Percentiles rank a stretch among this genome's conserved stretches.
phyloP scores from a whole-genome alignment of 2,329 filamentous ascomycete genomes.

The Alternaria ethzedia region DNA sequence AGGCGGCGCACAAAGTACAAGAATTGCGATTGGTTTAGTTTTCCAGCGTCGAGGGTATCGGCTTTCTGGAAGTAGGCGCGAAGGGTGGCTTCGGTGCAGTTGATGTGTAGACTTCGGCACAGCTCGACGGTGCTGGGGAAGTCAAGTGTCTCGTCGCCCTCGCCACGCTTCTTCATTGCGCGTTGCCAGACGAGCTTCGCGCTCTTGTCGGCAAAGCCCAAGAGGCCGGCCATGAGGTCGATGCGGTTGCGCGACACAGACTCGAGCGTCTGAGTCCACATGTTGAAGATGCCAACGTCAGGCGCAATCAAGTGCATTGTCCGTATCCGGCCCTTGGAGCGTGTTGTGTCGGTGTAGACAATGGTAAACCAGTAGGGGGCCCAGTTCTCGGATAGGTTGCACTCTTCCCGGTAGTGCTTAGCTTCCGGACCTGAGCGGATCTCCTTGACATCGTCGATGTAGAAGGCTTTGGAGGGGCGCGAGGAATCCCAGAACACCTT shows the following conservation, averaged over 20 bases:
- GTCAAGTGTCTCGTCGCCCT: slow-evolving; percentile 74
- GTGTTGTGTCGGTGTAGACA: slow-evolving; percentile 79
- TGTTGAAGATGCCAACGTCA: slow-evolving; percentile 70
- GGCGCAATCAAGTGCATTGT: slow-evolving; percentile 87
- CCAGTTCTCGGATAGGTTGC: slow-evolving; percentile 69
- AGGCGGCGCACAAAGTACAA: slow-evolving; percentile 81
- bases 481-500: slow-evolving; percentile 87
- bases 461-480: slow-evolving; percentile 81
- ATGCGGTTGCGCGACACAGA: slow-evolving; percentile 85
- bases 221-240: slow-evolving; percentile 86
- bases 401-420: slow-evolving; percentile 87
- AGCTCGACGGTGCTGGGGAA: slow-evolving; percentile 80
- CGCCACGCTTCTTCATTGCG: slow-evolving; percentile 73
- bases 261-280: slow-evolving; percentile 86
- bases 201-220: slow-evolving; percentile 76
- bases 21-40: slow-evolving; percentile 81
- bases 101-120: slow-evolving; percentile 90
- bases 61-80: slow-evolving; percentile 76
- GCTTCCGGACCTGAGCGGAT: slow-evolving; percentile 84
- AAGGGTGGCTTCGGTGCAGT: slow-evolving; percentile 78
- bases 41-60: slow-evolving; percentile 68
- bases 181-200: slow-evolving; percentile 84
- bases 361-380: slow-evolving; percentile 87
- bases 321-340: slow-evolving; percentile 76
- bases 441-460: slow-evolving; percentile 94